phyloP scores from a whole-genome alignment of 2,329 filamentous ascomycete species.

The Fusarium clavum region DNA sequence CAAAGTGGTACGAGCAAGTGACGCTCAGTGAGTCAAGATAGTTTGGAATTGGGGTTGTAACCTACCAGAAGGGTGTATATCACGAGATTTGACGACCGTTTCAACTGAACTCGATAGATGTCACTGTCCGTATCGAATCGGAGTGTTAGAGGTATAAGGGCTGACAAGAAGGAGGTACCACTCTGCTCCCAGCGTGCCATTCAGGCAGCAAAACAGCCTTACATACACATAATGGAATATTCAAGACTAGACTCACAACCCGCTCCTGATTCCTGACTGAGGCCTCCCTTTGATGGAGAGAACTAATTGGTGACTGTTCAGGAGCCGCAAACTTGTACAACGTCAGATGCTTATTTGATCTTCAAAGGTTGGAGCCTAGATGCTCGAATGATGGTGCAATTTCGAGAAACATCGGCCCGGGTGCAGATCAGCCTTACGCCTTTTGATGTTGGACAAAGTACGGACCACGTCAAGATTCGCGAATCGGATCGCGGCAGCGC shows the following conservation, averaged over 20 bases:
- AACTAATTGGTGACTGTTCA: conserved; percentile 15
- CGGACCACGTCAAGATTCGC: conserved; percentile 28
- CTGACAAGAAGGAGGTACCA: conserved; percentile 19
- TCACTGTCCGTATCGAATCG: conserved; percentile 18
- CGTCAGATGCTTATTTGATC: conserved; percentile 37
- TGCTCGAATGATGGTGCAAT: conserved; percentile 30
- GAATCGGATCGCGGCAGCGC: conserved; percentile 30
- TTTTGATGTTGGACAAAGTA: conserved; percentile 30
- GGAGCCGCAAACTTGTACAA: conserved; percentile 22
- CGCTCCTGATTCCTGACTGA: conserved; percentile 25
- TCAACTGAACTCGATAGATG: conserved; percentile 35
- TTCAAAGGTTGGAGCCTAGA: conserved; percentile 13
- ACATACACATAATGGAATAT: conserved; percentile 43
- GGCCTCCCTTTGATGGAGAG: conserved; percentile 36
- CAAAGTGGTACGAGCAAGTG: conserved; percentile 33
- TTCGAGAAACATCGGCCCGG: conserved; percentile 23
- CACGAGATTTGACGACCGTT: conserved; percentile 40
- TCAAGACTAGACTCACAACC: conserved; percentile 19
- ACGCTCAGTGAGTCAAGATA: conserved; percentile 27
- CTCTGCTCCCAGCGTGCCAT: conserved; percentile 25
- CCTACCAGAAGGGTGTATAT: conserved; percentile 39
- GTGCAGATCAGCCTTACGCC: conserved; percentile 41
- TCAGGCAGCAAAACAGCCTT: conserved; percentile 39
- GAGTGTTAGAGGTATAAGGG: conserved; percentile 31
- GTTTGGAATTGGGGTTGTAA: conserved; percentile 29